A percentile compares a stretch with the other conserved stretches of the same genome.
Evolutionary conservation across 345 rosid species (phyloP).

Genomic region (Linum usitatissimum): DNA sequence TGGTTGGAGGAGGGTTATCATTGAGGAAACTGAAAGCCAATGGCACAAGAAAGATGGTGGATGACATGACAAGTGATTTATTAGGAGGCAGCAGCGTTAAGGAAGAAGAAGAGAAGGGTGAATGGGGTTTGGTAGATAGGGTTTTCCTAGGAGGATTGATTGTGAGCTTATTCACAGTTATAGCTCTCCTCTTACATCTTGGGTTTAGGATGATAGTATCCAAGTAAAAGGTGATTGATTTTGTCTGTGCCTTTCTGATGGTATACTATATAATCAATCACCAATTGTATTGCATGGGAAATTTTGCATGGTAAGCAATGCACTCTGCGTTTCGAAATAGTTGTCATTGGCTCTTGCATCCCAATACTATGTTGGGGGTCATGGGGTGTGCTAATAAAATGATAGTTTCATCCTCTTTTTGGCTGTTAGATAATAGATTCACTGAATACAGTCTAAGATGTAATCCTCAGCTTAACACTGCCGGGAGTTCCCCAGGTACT

Average conservation of each 20-base stretch:
- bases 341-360: too few relatives aligned
- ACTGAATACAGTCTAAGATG: too few relatives aligned
- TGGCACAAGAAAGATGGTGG: conserved; percentile 15
- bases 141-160: conserved; percentile 58
- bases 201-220: conserved; percentile 27
- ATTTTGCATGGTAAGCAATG: not conserved
- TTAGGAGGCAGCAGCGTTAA: conserved; percentile 13
- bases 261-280: conserved; percentile 5
- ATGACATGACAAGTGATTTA: conserved; percentile 7
- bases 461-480: too few relatives aligned
- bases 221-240: conserved; percentile 7
- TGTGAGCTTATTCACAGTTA: conserved; percentile 41
- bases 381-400: too few relatives aligned
- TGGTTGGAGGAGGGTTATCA: conserved; percentile 48
- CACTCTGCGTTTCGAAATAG: too few relatives aligned
- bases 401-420: too few relatives aligned
- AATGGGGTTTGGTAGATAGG: conserved; percentile 44
- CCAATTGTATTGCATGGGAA: not conserved
- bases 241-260: not conserved
- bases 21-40: conserved; percentile 27
- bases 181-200: conserved; percentile 37
- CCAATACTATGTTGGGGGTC: too few relatives aligned
- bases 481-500: too few relatives aligned
- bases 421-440: too few relatives aligned
- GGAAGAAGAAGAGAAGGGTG: conserved; percentile 24